These are phyloP conservation scores for Cystobasidium tubakii DNA, from an alignment of 768 basidiomycete genomes.

Conservation along the genomic window DNA sequence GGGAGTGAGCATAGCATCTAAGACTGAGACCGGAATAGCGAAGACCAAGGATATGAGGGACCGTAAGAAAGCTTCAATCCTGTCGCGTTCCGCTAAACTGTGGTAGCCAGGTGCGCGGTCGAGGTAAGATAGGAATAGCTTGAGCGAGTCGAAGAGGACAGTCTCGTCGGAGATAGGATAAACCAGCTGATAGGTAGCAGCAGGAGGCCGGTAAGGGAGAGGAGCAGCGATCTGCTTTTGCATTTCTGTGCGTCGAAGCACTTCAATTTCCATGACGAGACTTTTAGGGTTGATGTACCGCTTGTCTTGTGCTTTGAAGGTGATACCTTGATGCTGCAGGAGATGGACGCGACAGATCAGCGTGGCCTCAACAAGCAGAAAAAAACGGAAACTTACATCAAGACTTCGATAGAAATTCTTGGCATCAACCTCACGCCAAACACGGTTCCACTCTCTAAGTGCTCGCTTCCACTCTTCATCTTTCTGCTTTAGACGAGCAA, in stretches of 20 bases:
- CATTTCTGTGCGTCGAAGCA: conserved; percentile 60
- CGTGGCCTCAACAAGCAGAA: background rate
- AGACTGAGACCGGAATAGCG: conserved; percentile 37
- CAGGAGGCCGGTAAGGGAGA: conserved; percentile 47
- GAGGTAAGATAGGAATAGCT: conserved; percentile 82
- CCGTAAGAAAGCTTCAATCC: conserved; percentile 77
- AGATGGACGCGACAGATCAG: background rate
- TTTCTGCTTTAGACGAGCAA: conserved; percentile 79
- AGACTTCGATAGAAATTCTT: conserved; percentile 64
- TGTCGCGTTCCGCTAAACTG: conserved; percentile 67
- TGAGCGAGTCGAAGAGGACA: conserved; percentile 73
- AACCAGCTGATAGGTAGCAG: conserved; percentile 66
- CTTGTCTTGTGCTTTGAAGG: conserved; percentile 94
- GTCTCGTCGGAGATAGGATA: conserved; percentile 69
- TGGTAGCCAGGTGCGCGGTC: conserved; percentile 62
- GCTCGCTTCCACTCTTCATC: conserved; percentile 95
- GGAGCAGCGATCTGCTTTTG: conserved; percentile 53
- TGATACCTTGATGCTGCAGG: conserved; percentile 70
- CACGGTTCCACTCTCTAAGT: conserved; percentile 90
- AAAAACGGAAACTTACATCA: conserved; percentile 4
- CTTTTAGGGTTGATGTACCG: conserved; percentile 76
- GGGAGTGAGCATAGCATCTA: conserved; percentile 34
- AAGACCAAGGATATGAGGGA: conserved; percentile 55
- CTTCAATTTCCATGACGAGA: conserved; percentile 74
- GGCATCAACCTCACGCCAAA: conserved; percentile 92